Evolutionary conservation across 140 eudicot genomes (phyloP).

Genomic region (Erigeron philadelphicus): DNA sequence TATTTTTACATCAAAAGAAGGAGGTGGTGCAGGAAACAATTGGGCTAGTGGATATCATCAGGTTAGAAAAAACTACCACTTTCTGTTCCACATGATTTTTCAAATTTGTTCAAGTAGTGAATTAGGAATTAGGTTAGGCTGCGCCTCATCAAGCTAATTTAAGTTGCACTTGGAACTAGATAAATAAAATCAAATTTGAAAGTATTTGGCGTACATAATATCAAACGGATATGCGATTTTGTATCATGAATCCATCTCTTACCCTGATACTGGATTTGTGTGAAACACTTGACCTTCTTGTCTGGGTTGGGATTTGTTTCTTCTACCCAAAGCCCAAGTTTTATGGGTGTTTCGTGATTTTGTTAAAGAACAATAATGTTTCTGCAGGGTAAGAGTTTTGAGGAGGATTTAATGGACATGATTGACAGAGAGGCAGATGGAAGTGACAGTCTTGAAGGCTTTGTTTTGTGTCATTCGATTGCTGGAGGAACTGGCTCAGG

Average conservation of each 20-base stretch:
- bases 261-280: slow-evolving; percentile 6
- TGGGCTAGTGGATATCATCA: slow-evolving; percentile 99
- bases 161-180: background rate
- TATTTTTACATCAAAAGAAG: slow-evolving; percentile 75
- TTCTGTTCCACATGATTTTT: background rate
- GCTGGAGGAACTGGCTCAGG: slow-evolving; percentile 99
- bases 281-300: background rate
- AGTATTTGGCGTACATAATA: background rate
- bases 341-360: background rate
- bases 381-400: slow-evolving; percentile 77
- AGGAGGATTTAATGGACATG: slow-evolving; percentile 98
- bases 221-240: background rate
- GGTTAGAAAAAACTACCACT: slow-evolving; percentile 34
- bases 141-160: background rate
- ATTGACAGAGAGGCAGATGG: slow-evolving; percentile 99
- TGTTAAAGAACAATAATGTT: slow-evolving; percentile 6
- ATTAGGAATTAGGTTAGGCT: background rate
- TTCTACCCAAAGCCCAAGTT: background rate
- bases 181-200: background rate
- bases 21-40: slow-evolving; percentile 98
- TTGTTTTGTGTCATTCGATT: slow-evolving; percentile 94
- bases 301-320: background rate
- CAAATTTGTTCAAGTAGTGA: background rate
- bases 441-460: slow-evolving; percentile 98
- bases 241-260: background rate